Evolutionary conservation across 768 basidiomycete genomes (phyloP).

Genomic region (Boletales sp.): DNA sequence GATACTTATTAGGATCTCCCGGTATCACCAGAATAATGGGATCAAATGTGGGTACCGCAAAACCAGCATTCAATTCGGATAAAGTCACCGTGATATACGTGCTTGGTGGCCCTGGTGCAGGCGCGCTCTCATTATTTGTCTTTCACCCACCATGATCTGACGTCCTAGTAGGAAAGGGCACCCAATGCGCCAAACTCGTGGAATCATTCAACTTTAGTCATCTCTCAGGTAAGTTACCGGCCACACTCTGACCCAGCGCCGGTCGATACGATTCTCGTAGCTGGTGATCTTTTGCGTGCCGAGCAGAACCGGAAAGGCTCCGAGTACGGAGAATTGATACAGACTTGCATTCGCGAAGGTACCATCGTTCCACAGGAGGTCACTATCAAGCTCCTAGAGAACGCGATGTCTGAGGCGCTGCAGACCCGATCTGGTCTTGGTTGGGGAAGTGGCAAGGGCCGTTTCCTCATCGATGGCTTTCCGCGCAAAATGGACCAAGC

Average conservation of each 20-base stretch:
- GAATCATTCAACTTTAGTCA: slow-evolving; percentile 85
- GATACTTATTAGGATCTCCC: background rate
- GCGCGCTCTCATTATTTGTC: slow-evolving; percentile 37
- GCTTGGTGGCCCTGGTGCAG: slow-evolving; percentile 95
- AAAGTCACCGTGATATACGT: slow-evolving; percentile 92
- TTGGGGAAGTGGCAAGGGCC: slow-evolving; percentile 70
- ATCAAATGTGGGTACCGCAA: slow-evolving; percentile 4
- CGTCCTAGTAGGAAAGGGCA: slow-evolving; percentile 77
- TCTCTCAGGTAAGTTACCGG: slow-evolving; percentile 68
- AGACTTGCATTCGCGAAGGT: slow-evolving; percentile 85
- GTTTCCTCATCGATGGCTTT: slow-evolving; percentile 96
- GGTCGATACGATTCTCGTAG: slow-evolving; percentile 37
- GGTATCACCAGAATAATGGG: slow-evolving; percentile 16
- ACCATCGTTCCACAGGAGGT: slow-evolving; percentile 96
- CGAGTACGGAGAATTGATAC: slow-evolving; percentile 79
- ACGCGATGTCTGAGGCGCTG: slow-evolving; percentile 75
- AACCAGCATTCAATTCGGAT: slow-evolving; percentile 51
- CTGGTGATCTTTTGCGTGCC: slow-evolving; percentile 95
- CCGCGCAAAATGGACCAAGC: slow-evolving; percentile 99
- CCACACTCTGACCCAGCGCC: slow-evolving; percentile 4
- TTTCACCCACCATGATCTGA: slow-evolving; percentile 1
- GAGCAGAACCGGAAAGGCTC: slow-evolving; percentile 89
- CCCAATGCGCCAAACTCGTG: slow-evolving; percentile 86
- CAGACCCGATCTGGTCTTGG: slow-evolving; percentile 42
- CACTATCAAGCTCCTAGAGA: slow-evolving; percentile 92